These are phyloP conservation scores for Podaxis sp. DNA, from an alignment of 768 basidiomycete genomes.

Conservation along the genomic window DNA sequence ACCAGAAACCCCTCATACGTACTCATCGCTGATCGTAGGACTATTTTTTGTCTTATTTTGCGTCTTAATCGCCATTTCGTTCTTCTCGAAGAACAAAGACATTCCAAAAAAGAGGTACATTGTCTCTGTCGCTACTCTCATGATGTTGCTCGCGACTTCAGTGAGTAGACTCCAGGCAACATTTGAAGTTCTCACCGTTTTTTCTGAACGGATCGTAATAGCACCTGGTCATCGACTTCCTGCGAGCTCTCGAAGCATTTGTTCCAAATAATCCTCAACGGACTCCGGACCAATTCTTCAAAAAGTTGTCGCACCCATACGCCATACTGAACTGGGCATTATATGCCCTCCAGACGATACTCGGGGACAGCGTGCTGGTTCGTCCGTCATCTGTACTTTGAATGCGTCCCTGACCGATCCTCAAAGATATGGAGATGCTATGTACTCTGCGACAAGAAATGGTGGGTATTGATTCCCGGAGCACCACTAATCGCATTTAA, in stretches of 20 bases:
- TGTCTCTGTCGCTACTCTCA: neutral
- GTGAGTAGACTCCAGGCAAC: neutral
- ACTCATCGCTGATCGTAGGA: neutral
- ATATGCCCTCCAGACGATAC: slow-evolving; percentile 9
- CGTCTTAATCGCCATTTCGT: slow-evolving; percentile 4
- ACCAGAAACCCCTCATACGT: neutral
- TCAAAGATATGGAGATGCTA: slow-evolving; percentile 13
- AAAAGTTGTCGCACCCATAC: slow-evolving; percentile 6
- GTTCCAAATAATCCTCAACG: neutral
- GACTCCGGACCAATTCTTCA: slow-evolving; percentile 2
- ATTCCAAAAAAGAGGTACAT: slow-evolving; percentile 6
- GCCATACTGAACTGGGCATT: slow-evolving; percentile 10
- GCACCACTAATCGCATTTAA: neutral
- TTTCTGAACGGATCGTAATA: neutral
- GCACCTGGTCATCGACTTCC: slow-evolving; percentile 12
- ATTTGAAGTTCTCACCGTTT: neutral
- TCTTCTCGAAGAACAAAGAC: neutral
- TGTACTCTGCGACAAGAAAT: slow-evolving; percentile 9
- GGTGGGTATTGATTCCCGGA: slow-evolving; percentile 8
- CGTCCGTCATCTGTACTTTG: neutral
- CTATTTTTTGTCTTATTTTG: slow-evolving; percentile 8
- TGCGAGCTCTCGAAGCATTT: slow-evolving; percentile 8
- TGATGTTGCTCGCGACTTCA: slow-evolving; percentile 9
- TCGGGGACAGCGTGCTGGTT: slow-evolving; percentile 10
- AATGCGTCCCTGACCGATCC: neutral